These are phyloP conservation scores for Berberis vulgaris DNA, from an alignment of 164 flowering plant genomes.

Conservation along the genomic window DNA sequence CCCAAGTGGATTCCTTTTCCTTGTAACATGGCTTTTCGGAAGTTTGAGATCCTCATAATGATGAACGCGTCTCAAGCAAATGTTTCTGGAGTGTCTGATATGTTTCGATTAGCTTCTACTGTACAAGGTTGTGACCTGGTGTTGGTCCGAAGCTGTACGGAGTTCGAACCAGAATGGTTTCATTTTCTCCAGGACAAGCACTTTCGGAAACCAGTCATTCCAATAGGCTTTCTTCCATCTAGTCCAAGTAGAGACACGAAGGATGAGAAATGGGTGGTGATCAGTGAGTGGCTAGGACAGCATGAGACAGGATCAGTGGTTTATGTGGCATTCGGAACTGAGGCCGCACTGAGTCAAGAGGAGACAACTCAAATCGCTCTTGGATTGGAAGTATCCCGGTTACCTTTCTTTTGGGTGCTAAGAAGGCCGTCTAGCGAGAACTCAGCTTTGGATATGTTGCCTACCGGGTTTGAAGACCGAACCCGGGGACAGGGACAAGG, in stretches of 20 bases:
- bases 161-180: constrained; percentile 28
- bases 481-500: constrained; percentile 8
- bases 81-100: neutral
- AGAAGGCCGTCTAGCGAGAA: constrained; percentile 1
- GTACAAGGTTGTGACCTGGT: constrained; percentile 8
- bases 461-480: neutral
- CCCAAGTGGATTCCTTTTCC: constrained; percentile 20
- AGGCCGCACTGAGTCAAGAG: constrained; percentile 13
- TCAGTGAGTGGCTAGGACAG: constrained; percentile 7
- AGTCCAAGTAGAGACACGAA: neutral
- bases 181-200: constrained; percentile 7
- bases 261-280: neutral
- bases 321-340: constrained; percentile 28
- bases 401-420: constrained; percentile 36
- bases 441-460: neutral
- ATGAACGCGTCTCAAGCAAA: neutral
- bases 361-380: constrained; percentile 17
- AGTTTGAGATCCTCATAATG: constrained; percentile 8
- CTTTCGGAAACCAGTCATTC: constrained; percentile 24
- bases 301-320: constrained; percentile 5
- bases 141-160: constrained; percentile 18
- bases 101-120: neutral
- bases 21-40: constrained; percentile 13
- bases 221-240: constrained; percentile 30
- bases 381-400: constrained; percentile 13